phyloP scores from a whole-genome alignment of 176 grass and related monocot genomes.

The Eremochloa ophiuroides region DNA sequence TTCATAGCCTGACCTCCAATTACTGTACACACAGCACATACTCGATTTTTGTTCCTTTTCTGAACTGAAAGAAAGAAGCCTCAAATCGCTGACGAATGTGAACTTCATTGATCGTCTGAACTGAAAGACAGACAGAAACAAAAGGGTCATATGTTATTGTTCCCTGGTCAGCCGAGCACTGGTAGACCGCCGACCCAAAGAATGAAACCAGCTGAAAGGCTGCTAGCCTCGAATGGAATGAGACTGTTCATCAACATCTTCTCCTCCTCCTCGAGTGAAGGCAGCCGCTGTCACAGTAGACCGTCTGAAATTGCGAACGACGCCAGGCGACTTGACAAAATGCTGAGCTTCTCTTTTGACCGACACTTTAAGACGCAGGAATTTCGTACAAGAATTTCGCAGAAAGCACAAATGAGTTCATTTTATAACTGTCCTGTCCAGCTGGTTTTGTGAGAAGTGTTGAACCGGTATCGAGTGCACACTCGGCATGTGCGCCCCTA shows the following conservation, averaged over 20 bases:
- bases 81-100: background rate
- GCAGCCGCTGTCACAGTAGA: background rate
- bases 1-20: background rate
- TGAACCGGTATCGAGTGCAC: no score
- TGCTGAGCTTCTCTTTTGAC: background rate
- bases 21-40: background rate
- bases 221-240: no score
- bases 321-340: background rate
- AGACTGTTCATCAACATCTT: no score
- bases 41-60: background rate
- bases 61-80: background rate
- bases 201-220: no score
- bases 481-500: no score
- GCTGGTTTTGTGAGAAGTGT: no score
- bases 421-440: background rate
- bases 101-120: no score
- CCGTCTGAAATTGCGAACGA: background rate
- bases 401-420: background rate
- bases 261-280: no score
- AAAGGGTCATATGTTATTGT: background rate
- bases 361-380: background rate
- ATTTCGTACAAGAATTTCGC: no score
- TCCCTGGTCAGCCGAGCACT: background rate
- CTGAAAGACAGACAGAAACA: background rate
- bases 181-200: background rate